Base-by-base conservation (phyloP, 2,329 filamentous ascomycete genomes). In the Aspergillus glaucus region DNA sequence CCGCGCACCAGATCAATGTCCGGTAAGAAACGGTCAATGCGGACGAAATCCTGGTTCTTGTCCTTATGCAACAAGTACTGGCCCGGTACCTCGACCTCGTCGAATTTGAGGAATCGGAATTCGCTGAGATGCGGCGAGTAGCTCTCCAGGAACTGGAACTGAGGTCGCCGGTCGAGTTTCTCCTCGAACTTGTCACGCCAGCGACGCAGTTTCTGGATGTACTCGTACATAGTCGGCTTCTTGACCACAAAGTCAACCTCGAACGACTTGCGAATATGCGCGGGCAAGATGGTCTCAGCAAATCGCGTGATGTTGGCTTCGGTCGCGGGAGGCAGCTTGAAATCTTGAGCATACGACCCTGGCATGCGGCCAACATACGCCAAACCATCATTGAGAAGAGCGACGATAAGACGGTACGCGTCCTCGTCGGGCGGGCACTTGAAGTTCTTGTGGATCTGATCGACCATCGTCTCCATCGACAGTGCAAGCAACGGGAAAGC, bases 391-490 rank as follows among this genome's bases (percentile, higher is more conserved):
- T 98, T 98, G 19, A 98, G 81, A 9, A 99, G 75, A 2, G 93
- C 94, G n/a, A 97, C 92, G 56, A 98, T 98, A 14, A 99, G 78
- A 44, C 93, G 82, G 69, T 97, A 97, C 2, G 93, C 94, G 73
- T 99, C 93, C 67, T 99, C 93, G 61, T 99, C 93, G 0, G 92
- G 92, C 12, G 92, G 92, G 62, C 93, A 97, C 73, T 98, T 98
- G 80, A 98, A 98, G 71, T 97, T 87, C 76, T 97, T 97, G 68
- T 93, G 87, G 50, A 98, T 95, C 70, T 97, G 92, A 65, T 98
- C 93, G 26, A 97, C 91, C 90, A 97, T 98, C 0, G 92, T 95
- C 73, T 99, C 93, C 93, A 99, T 97, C 0, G 92, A 96, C 40
- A 97, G 75, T 8, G 94, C 93, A 59, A 99, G 80, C 15, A 99